These are phyloP conservation scores for Fusarium subtropicale DNA, from an alignment of 2,329 filamentous ascomycete genomes.

Conservation along the genomic window DNA sequence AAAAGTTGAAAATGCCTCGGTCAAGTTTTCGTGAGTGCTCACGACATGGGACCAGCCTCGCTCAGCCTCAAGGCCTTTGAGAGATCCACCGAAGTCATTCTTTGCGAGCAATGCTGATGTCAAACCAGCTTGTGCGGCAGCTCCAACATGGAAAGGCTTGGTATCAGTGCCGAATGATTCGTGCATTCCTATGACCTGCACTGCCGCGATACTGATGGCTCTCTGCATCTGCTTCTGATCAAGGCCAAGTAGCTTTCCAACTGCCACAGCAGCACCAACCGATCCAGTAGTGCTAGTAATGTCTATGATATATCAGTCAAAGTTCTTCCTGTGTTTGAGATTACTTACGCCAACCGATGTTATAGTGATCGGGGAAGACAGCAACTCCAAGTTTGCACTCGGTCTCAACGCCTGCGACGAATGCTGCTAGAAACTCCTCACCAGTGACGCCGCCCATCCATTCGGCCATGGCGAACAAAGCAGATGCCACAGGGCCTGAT, in stretches of 20 bases:
- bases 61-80: background rate
- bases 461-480: constrained; percentile 1
- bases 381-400: constrained; percentile 9
- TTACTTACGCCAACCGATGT: constrained; percentile 7
- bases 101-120: constrained; percentile 5
- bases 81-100: constrained; percentile 3
- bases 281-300: constrained; percentile 5
- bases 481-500: constrained; percentile 4
- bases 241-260: background rate
- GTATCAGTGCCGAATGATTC: constrained; percentile 6
- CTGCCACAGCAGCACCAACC: constrained; percentile 1
- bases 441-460: constrained; percentile 1
- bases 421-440: background rate
- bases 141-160: constrained; percentile 7
- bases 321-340: too few species aligned
- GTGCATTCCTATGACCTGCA: constrained; percentile 12
- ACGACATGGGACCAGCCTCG: constrained; percentile 4
- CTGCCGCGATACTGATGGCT: constrained; percentile 3
- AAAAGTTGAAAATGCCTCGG: background rate
- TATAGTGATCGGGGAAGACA: constrained; percentile 7
- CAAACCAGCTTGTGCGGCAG: constrained; percentile 3
- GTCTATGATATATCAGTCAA: background rate
- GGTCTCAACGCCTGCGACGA: background rate
- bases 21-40: background rate
- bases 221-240: constrained; percentile 5